Evolutionary conservation across 1,284 basidiomycete genomes (phyloP).

Genomic region (Vanrija sp.): DNA sequence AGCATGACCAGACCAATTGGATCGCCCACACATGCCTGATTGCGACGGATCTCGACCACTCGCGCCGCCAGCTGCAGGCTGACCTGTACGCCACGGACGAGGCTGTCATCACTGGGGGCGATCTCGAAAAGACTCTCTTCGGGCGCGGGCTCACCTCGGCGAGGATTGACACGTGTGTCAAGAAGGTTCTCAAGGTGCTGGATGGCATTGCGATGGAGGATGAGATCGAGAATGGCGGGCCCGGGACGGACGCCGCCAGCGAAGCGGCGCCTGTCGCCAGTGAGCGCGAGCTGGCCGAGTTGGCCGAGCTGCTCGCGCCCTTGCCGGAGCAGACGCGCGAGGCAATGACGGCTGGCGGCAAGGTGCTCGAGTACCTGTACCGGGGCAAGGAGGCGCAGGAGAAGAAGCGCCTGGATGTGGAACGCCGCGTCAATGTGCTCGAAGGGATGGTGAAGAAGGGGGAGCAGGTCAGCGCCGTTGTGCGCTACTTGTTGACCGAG

Average conservation of each 20-base stretch:
- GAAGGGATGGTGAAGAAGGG: constrained; percentile 46
- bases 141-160: constrained; percentile 27
- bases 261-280: not conserved
- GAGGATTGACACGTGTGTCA: constrained; percentile 38
- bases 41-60: constrained; percentile 38
- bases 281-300: constrained; percentile 10
- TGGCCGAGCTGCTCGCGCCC: constrained; percentile 25
- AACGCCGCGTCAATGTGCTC: constrained; percentile 41
- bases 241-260: not conserved
- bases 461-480: constrained; percentile 40
- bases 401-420: constrained; percentile 39
- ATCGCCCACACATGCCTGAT: constrained; percentile 46
- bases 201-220: constrained; percentile 45
- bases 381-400: constrained; percentile 39
- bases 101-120: constrained; percentile 29
- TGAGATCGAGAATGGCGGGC: constrained; percentile 18
- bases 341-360: constrained; percentile 29
- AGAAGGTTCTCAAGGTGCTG: constrained; percentile 42
- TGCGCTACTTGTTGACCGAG: constrained; percentile 41
- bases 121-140: constrained; percentile 28
- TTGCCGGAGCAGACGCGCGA: constrained; percentile 40
- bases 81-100: constrained; percentile 42
- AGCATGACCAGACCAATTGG: constrained; percentile 41
- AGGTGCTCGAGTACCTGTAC: constrained; percentile 38
- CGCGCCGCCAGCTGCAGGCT: constrained; percentile 33